Percentiles rank a stretch among this genome's conserved stretches.
Conservation (phyloP, 495 filamentous ascomycete species). For the Penicillium turbatum region DNA sequence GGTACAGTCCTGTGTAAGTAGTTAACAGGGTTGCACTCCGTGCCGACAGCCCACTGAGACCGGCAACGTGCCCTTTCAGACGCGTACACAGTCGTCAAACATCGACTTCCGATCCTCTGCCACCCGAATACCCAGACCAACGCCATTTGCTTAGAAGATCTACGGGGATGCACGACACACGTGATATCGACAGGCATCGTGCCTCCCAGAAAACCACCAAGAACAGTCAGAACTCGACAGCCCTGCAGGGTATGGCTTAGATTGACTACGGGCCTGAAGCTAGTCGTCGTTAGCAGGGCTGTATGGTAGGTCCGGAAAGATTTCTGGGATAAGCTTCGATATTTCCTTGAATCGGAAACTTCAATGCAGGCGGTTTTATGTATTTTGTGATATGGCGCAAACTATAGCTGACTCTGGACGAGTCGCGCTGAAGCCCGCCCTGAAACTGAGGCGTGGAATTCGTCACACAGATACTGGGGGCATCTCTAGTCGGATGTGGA, state of each 20-base stretch:
- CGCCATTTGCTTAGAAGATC: background rate
- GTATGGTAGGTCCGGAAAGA: background rate
- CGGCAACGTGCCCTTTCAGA: background rate
- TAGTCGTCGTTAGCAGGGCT: background rate
- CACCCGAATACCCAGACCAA: background rate
- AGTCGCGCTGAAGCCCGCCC: background rate
- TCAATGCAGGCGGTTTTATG: background rate
- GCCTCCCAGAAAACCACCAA: background rate
- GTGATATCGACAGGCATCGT: background rate
- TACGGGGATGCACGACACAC: background rate
- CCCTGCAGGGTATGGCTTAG: background rate
- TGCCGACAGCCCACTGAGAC: background rate
- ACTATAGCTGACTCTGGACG: conserved; percentile 1
- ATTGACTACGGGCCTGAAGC: background rate
- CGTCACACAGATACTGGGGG: background rate
- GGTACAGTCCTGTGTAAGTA: background rate
- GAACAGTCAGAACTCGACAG: background rate
- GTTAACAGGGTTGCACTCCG: background rate
- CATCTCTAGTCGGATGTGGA: background rate
- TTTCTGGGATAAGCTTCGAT: background rate
- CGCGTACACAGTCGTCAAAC: background rate
- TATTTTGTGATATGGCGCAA: background rate
- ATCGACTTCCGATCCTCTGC: background rate
- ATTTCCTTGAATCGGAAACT: background rate
- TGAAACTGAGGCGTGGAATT: conserved; percentile 3